Conservation (phyloP, 176 grass and related monocot genomes). For the Puya raimondii region DNA sequence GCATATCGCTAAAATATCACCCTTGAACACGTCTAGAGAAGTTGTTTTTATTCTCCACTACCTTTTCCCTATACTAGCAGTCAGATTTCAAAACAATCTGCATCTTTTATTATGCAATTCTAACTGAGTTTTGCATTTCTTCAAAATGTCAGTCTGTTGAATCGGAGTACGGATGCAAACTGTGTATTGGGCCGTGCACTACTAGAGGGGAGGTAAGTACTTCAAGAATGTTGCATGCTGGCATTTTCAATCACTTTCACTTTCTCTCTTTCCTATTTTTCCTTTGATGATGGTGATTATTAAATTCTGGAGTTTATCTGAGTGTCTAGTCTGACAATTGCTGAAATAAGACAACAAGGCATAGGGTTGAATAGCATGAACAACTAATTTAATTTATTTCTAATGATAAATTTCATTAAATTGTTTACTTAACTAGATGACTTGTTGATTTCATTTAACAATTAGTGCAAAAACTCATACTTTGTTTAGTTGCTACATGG, state of each 20-base stretch:
- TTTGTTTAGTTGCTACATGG: too few relatives aligned
- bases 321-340: too few relatives aligned
- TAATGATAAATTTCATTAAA: too few relatives aligned
- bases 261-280: neutral
- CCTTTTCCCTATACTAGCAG: neutral
- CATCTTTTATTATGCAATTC: neutral
- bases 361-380: too few relatives aligned
- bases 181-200: conserved; percentile 97
- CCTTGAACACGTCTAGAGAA: neutral
- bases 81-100: conserved; percentile 1
- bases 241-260: neutral
- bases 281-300: neutral
- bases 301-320: too few relatives aligned
- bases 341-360: too few relatives aligned
- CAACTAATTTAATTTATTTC: too few relatives aligned
- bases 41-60: conserved; percentile 1
- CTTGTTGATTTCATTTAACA: too few relatives aligned
- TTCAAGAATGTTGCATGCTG: neutral
- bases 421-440: too few relatives aligned
- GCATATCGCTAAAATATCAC: neutral
- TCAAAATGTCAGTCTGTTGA: conserved; percentile 50
- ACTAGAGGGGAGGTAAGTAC: conserved; percentile 91
- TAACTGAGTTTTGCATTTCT: neutral
- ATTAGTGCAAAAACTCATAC: too few relatives aligned
- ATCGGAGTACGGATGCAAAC: conserved; percentile 86